Evolutionary conservation across 2,329 filamentous ascomycete genomes (phyloP), one percentile per base, ranked within the genome.

Genomic region (Pseudogymnoascus sp.): DNA sequence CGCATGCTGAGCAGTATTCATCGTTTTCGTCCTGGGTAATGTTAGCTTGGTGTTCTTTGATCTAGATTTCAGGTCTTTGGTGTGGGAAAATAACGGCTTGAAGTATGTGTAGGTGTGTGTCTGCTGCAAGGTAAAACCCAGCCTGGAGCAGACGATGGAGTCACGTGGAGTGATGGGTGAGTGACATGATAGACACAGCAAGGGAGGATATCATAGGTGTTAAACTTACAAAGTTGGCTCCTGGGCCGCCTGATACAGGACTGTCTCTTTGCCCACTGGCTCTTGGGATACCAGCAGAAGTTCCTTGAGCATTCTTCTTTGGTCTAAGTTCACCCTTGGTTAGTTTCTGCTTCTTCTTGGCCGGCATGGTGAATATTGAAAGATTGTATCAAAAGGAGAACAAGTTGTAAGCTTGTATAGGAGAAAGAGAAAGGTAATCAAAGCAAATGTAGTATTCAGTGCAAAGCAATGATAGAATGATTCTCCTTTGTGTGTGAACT

Each of bases 1-100:
- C 85, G 77, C 94, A 99, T 53, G 91, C 86, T 66, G 88, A 88
- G 78, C 93, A 99, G 72, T 89, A 88, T 74, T 97, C 93, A 74
- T 94, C 91, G 75, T 96, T 96, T 66, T 96, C 88, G 69, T 84
- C 79, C 80, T 83, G 73, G 62, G 31, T 62, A 11, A 18, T 23
- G 18, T 47, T 47, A 47, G 42, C 11, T 47, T 25, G 21, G 18
- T 7, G 12, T 14, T 14, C 21, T 67, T 65, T 33, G 3, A 33
- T 33, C 31, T 33, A 3, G 10, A 3, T 33, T 33, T 10, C 2
- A 3, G 31, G 31, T 1, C 10, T 33, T 11, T 33, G 10, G 31
- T 37, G 65, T 66, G 47, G 67, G 64, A 40, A 67, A 65, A 16
- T 44, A 69, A 67, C 60, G 42, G 63, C 5, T 64, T 42, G 60